Conservation (phyloP, 331 rosid genomes). For the Telfairia occidentalis region DNA sequence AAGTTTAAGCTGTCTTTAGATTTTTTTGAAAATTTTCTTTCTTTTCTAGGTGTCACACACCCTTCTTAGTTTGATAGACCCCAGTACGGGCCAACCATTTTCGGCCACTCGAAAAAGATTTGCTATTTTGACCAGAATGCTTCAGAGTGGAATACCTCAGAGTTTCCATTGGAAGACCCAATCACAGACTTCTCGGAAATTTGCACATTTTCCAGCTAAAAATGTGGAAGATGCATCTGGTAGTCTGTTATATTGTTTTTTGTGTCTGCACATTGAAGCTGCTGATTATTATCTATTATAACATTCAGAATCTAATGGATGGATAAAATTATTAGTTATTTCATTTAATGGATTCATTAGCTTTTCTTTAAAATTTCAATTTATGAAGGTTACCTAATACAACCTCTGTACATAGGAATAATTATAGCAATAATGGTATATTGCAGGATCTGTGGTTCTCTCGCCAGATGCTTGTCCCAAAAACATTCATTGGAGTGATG, state of each 20-base stretch:
- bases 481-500: conserved; percentile 68
- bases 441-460: conserved; percentile 47
- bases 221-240: conserved; percentile 46
- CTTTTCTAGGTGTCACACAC: conserved; percentile 77
- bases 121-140: conserved; percentile 59
- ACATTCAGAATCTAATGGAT: conserved; percentile 4
- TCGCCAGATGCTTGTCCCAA: conserved; percentile 51
- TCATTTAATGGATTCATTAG: background rate
- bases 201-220: conserved; percentile 28
- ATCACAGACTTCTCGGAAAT: conserved; percentile 31
- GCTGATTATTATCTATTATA: background rate
- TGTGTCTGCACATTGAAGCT: background rate
- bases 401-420: background rate
- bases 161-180: conserved; percentile 52
- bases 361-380: background rate
- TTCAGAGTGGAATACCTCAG: conserved; percentile 71
- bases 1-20: conserved; percentile 14
- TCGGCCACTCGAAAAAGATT: conserved; percentile 48
- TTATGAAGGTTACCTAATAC: background rate
- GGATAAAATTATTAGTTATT: background rate
- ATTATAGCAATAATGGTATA: conserved; percentile 9
- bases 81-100: conserved; percentile 68
- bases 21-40: conserved; percentile 23
- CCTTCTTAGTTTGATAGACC: conserved; percentile 78
- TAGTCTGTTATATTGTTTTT: conserved; percentile 19